Percentiles rank a stretch among this genome's conserved stretches.
Evolutionary conservation across 208 protist species (phyloP).

Genomic region (Trypanosoma platydactyli): DNA sequence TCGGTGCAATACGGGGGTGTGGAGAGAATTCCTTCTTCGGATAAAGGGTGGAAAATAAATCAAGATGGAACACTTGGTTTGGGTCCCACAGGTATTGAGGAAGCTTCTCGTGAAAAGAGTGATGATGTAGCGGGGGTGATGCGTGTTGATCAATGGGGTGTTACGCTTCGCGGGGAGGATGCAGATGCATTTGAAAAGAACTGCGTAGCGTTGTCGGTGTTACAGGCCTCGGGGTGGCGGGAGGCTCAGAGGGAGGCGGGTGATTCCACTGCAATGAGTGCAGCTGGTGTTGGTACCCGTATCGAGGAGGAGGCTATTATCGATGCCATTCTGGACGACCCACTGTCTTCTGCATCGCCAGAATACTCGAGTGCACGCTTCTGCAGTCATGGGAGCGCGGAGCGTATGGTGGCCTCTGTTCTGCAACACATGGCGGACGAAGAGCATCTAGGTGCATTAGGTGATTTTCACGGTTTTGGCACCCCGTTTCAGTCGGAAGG

Average conservation of each 20-base stretch:
- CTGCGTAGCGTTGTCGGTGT: conserved; percentile 50
- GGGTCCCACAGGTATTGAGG: neutral
- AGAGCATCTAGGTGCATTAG: conserved; percentile 8
- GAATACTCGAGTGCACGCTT: conserved; percentile 10
- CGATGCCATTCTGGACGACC: neutral
- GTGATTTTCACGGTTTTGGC: neutral
- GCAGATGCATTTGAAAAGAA: conserved; percentile 81
- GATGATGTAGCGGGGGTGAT: conserved; percentile 8
- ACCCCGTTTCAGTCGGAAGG: too few species aligned
- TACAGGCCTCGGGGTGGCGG: conserved; percentile 36
- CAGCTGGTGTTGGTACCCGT: neutral
- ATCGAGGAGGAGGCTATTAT: neutral
- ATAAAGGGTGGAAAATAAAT: neutral
- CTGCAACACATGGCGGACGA: conserved; percentile 20
- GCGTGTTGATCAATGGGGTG: conserved; percentile 56
- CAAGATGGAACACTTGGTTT: neutral
- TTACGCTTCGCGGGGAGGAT: conserved; percentile 27
- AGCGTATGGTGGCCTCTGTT: conserved; percentile 3
- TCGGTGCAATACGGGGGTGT: neutral
- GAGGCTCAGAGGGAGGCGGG: neutral
- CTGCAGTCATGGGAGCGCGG: neutral
- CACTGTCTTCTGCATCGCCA: neutral
- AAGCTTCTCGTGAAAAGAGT: neutral
- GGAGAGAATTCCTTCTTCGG: neutral
- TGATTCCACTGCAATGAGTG: neutral